Evolutionary conservation across 2,329 filamentous ascomycete genomes (phyloP).

Genomic region (Parasarocladium wereldwijsianum): DNA sequence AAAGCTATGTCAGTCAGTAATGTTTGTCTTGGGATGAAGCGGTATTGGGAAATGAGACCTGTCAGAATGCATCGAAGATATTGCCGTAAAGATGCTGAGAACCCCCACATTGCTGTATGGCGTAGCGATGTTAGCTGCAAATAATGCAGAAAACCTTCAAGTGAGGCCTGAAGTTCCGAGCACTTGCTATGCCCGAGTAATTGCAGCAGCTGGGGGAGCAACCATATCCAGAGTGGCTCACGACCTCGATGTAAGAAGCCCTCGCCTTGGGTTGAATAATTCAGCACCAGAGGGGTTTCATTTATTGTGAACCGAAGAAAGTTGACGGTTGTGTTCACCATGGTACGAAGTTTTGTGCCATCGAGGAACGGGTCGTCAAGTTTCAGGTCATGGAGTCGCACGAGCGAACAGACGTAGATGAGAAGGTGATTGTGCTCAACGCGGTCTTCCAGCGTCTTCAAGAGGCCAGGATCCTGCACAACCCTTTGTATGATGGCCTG

Average conservation of each 20-base stretch:
- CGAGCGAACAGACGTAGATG: slow-evolving; percentile 69
- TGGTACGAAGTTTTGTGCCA: slow-evolving; percentile 35
- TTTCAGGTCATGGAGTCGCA: slow-evolving; percentile 56
- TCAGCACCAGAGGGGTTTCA: slow-evolving; percentile 58
- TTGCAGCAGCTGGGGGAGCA: slow-evolving; percentile 41
- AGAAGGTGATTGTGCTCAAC: slow-evolving; percentile 70
- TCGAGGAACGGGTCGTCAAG: slow-evolving; percentile 56
- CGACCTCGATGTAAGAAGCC: slow-evolving; percentile 35
- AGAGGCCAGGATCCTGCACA: slow-evolving; percentile 32
- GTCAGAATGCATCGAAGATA: slow-evolving; percentile 35
- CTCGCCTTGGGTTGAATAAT: slow-evolving; percentile 24
- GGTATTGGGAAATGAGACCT: slow-evolving; percentile 19
- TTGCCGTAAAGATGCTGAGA: slow-evolving; percentile 24
- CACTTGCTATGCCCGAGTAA: slow-evolving; percentile 39
- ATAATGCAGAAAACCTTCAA: slow-evolving; percentile 38
- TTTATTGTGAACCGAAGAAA: slow-evolving; percentile 63
- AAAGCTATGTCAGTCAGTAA: slow-evolving; percentile 14
- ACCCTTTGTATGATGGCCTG: slow-evolving; percentile 39
- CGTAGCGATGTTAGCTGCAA: slow-evolving; percentile 29
- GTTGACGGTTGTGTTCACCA: slow-evolving; percentile 58
- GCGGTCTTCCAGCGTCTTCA: slow-evolving; percentile 51
- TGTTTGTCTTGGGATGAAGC: background rate
- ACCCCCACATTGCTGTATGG: slow-evolving; percentile 31
- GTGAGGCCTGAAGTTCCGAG: slow-evolving; percentile 29
- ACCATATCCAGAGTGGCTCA: slow-evolving; percentile 52